A percentile compares a stretch with the other conserved stretches of the same genome.
Evolutionary conservation across 257 asterid species (phyloP).

Genomic region (Nyctanthes arbortristis): DNA sequence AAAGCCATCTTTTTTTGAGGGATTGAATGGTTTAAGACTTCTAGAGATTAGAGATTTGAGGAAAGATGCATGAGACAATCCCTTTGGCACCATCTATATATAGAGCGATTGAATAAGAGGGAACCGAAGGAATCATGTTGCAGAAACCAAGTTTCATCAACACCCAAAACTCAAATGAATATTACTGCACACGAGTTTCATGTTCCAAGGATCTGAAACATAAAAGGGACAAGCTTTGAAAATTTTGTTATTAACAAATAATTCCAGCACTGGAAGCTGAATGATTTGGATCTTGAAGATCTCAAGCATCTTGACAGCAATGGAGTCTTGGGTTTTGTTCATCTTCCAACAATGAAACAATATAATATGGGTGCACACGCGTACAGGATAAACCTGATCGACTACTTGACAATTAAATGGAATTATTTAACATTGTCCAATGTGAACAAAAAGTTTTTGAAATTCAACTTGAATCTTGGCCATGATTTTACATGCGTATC

Average conservation of each 20-base stretch:
- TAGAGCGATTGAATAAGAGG: neutral
- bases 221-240: neutral
- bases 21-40: neutral
- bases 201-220: slow-evolving; percentile 4
- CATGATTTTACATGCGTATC: too few relatives aligned
- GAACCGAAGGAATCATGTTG: neutral
- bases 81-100: slow-evolving; percentile 12
- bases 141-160: slow-evolving; percentile 10
- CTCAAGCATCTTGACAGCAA: neutral
- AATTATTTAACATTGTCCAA: too few relatives aligned
- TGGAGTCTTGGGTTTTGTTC: neutral
- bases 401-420: neutral
- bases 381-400: neutral
- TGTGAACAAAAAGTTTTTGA: too few relatives aligned
- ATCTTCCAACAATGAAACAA: too few relatives aligned
- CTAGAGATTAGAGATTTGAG: neutral
- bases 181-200: neutral
- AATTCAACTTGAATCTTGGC: too few relatives aligned
- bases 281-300: neutral
- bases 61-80: neutral
- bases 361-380: neutral
- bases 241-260: neutral
- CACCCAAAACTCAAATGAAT: neutral
- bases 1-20: slow-evolving; percentile 23
- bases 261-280: neutral